Conservation (phyloP, 2,329 filamentous ascomycete species). For the Stylonectria norvegica region DNA sequence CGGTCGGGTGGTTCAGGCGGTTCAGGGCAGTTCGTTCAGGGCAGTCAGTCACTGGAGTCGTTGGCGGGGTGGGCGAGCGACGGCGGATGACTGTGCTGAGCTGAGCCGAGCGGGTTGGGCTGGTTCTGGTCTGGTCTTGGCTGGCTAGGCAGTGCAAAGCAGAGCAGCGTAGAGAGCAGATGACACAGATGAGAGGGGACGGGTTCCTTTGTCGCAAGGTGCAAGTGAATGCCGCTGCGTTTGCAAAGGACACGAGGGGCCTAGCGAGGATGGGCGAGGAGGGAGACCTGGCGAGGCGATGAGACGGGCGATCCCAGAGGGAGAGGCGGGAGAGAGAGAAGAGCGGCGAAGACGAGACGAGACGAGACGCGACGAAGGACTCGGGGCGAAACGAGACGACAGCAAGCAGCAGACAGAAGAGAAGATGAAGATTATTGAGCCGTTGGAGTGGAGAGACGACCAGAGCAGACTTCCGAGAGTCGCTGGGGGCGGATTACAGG, state of each 20-base stretch:
- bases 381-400: too few relatives aligned
- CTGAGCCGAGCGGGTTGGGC: constrained; percentile 10
- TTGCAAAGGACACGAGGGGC: too few relatives aligned
- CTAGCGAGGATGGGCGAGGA: too few relatives aligned
- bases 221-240: constrained; percentile 52
- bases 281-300: too few relatives aligned
- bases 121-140: constrained; percentile 23
- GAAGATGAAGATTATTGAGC: constrained; percentile 31
- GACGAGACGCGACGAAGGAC: too few relatives aligned
- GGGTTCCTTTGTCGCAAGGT: constrained; percentile 37
- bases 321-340: constrained; percentile 13
- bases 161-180: background rate
- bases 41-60: constrained; percentile 12
- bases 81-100: constrained; percentile 14
- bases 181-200: background rate
- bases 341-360: constrained; percentile 15
- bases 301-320: too few relatives aligned
- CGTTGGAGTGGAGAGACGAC: constrained; percentile 38
- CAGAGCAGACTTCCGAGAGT: constrained; percentile 55
- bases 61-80: background rate
- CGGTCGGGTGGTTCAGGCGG: too few relatives aligned
- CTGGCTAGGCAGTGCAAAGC: background rate
- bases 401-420: constrained; percentile 3
- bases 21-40: constrained; percentile 23
- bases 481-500: constrained; percentile 51